Conservation (phyloP, 441 rosid species). For the Francoa sonchifolia region DNA sequence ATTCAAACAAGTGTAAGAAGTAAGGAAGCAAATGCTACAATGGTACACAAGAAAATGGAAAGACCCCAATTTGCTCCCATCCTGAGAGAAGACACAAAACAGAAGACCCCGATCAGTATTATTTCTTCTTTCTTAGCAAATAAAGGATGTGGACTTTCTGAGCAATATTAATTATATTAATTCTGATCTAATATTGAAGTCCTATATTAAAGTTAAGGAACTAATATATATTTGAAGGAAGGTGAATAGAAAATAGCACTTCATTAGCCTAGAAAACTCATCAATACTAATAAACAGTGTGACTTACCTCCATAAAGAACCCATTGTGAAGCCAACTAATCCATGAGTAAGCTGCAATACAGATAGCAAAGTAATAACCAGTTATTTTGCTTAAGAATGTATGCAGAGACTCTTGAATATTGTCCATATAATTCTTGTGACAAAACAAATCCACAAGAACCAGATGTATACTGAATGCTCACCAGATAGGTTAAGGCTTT, state of each 20-base stretch:
- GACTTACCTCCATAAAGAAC: slow-evolving; percentile 74
- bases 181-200: too few relatives aligned
- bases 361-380: slow-evolving; percentile 5
- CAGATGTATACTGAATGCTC: slow-evolving; percentile 15
- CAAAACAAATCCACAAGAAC: background rate
- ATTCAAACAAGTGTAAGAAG: slow-evolving; percentile 11
- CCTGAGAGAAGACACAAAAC: slow-evolving; percentile 32
- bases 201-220: too few relatives aligned
- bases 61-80: slow-evolving; percentile 51
- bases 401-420: background rate
- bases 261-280: background rate
- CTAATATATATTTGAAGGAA: too few relatives aligned
- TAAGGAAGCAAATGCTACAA: slow-evolving; percentile 33
- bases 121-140: background rate
- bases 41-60: slow-evolving; percentile 63
- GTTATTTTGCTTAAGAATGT: background rate
- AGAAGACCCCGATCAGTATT: background rate
- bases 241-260: too few relatives aligned
- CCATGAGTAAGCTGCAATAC: slow-evolving; percentile 72
- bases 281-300: background rate
- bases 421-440: too few relatives aligned
- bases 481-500: slow-evolving; percentile 82
- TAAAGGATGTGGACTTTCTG: too few relatives aligned
- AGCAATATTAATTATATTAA: too few relatives aligned
- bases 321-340: slow-evolving; percentile 66